These are phyloP conservation scores for Anthoceros angustus DNA, from an alignment of 225 moss, liverwort and hornwort genomes.

Conservation along the genomic window DNA sequence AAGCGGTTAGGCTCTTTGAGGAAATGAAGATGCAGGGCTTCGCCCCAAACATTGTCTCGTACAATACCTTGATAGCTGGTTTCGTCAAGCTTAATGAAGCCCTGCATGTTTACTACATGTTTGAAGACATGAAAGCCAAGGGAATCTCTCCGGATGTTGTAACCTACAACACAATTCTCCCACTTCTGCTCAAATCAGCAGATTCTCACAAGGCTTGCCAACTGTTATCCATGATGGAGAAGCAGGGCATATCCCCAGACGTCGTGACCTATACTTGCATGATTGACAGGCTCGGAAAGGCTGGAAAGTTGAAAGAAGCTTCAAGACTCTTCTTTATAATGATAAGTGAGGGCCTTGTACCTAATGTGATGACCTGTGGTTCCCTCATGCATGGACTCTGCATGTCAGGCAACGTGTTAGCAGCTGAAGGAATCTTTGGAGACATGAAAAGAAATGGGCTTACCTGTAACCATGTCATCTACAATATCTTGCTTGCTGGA, in stretches of 20 bases:
- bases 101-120: background rate
- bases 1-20: background rate
- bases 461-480: slow-evolving; percentile 27
- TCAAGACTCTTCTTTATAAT: slow-evolving; percentile 19
- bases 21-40: background rate
- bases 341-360: slow-evolving; percentile 24
- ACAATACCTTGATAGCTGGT: slow-evolving; percentile 8
- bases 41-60: background rate
- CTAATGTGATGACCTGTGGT: slow-evolving; percentile 30
- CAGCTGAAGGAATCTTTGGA: slow-evolving; percentile 17
- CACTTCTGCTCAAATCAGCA: background rate
- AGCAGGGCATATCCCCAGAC: background rate
- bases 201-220: background rate
- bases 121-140: slow-evolving; percentile 26
- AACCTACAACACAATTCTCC: slow-evolving; percentile 27
- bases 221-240: background rate
- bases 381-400: slow-evolving; percentile 33
- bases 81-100: slow-evolving; percentile 6
- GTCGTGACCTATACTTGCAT: background rate
- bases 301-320: slow-evolving; percentile 33
- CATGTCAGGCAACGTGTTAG: slow-evolving; percentile 17
- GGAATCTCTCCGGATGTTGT: slow-evolving; percentile 28
- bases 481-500: slow-evolving; percentile 30
- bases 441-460: slow-evolving; percentile 27
- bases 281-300: slow-evolving; percentile 23